Percentiles rank a stretch among this genome's conserved stretches.
Evolutionary conservation across 331 rosid species (phyloP).

Genomic region (Pyrus hybrid): DNA sequence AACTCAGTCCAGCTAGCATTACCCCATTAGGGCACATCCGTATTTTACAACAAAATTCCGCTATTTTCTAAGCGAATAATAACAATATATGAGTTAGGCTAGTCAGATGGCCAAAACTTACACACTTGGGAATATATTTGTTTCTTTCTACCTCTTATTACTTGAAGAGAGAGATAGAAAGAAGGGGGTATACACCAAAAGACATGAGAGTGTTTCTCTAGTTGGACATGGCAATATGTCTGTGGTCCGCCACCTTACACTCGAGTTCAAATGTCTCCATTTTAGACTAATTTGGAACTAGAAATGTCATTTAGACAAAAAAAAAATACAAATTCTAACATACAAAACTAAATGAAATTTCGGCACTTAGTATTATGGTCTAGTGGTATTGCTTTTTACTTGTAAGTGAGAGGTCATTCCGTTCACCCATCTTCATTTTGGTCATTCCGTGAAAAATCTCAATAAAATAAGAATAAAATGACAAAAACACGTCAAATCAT

Average conservation of each 20-base stretch:
- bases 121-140: not conserved
- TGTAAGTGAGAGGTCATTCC: too few relatives aligned
- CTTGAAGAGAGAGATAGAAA: not conserved
- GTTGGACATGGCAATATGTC: not conserved
- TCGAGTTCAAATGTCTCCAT: not conserved
- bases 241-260: not conserved
- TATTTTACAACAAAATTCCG: not conserved
- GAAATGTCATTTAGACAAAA: not conserved
- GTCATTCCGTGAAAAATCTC: too few relatives aligned
- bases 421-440: too few relatives aligned
- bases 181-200: not conserved
- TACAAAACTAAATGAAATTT: too few relatives aligned
- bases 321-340: not conserved
- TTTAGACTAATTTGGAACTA: not conserved
- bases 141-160: not conserved
- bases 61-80: not conserved
- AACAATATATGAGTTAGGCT: not conserved
- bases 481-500: too few relatives aligned
- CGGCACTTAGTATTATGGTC: too few relatives aligned
- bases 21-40: not conserved
- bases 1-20: constrained; percentile 40
- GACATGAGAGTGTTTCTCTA: not conserved
- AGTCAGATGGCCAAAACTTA: not conserved
- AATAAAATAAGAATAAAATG: too few relatives aligned
- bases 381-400: too few relatives aligned